phyloP scores from a whole-genome alignment of 257 asterid genomes.

The Oldenlandia corymbosa region DNA sequence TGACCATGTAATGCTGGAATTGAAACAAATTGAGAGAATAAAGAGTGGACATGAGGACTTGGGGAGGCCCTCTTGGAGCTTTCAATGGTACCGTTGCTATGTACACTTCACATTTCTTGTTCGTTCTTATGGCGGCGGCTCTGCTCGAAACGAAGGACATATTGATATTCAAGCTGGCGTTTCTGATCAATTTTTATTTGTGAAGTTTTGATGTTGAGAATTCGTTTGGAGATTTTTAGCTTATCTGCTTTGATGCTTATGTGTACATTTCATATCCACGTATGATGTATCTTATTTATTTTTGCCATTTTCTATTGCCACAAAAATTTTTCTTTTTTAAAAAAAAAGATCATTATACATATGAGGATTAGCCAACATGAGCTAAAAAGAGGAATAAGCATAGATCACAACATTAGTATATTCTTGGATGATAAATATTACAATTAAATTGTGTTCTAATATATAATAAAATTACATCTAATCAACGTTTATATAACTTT shows the following conservation, averaged over 20 bases:
- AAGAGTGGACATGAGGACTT: constrained; percentile 45
- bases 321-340: neutral
- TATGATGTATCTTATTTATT: neutral
- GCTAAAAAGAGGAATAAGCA: too few relatives aligned
- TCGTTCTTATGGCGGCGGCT: neutral
- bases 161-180: neutral
- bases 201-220: neutral
- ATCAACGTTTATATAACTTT: too few relatives aligned
- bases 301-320: too few relatives aligned
- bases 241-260: neutral
- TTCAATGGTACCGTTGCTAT: constrained; percentile 61
- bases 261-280: neutral
- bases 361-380: too few relatives aligned
- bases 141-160: constrained; percentile 13
- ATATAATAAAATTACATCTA: too few relatives aligned
- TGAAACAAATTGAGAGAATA: constrained; percentile 52
- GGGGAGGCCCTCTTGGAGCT: constrained; percentile 59
- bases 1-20: constrained; percentile 75
- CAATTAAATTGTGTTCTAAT: too few relatives aligned
- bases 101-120: constrained; percentile 51
- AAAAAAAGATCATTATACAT: too few relatives aligned
- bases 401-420: too few relatives aligned
- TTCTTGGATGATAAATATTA: too few relatives aligned
- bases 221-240: neutral
- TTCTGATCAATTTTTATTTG: neutral